These are phyloP conservation scores for Xylaria sp. DNA, from an alignment of 2,329 filamentous ascomycete genomes.

Conservation along the genomic window DNA sequence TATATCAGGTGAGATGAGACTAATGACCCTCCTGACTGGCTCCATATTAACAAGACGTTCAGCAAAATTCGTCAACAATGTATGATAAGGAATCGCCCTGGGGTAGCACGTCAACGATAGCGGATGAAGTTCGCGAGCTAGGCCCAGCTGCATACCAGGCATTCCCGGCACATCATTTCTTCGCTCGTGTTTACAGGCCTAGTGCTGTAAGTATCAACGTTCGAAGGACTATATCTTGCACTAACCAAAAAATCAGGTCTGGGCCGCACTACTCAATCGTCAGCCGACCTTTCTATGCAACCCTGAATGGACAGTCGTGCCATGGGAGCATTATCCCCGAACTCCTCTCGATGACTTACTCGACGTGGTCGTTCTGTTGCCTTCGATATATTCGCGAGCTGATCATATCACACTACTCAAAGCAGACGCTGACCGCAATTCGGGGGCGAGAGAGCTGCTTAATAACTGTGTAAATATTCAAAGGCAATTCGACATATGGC, in stretches of 20 bases:
- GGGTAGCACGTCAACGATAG: slow-evolving; percentile 52
- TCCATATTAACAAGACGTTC: slow-evolving; percentile 27
- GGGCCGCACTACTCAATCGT: slow-evolving; percentile 61
- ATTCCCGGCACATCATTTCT: slow-evolving; percentile 69
- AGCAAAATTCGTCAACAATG: slow-evolving; percentile 59
- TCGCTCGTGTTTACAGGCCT: slow-evolving; percentile 65
- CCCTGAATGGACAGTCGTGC: slow-evolving; percentile 62
- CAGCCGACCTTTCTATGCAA: slow-evolving; percentile 63
- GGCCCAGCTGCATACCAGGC: slow-evolving; percentile 60
- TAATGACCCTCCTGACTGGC: background rate
- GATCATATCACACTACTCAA: slow-evolving; percentile 57
- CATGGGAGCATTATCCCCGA: slow-evolving; percentile 65
- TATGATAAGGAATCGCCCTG: slow-evolving; percentile 52
- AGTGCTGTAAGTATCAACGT: slow-evolving; percentile 57
- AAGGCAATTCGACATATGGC: slow-evolving; percentile 61
- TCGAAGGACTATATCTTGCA: background rate
- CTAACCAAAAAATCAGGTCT: slow-evolving; percentile 43
- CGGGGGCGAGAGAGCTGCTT: slow-evolving; percentile 61
- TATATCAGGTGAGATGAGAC: slow-evolving; percentile 61
- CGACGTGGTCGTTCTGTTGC: slow-evolving; percentile 61
- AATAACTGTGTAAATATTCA: slow-evolving; percentile 61
- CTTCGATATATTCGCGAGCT: slow-evolving; percentile 58
- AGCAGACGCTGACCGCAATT: slow-evolving; percentile 55
- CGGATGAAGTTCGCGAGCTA: slow-evolving; percentile 53
- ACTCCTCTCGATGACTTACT: slow-evolving; percentile 63